phyloP scores from a whole-genome alignment of 2,329 filamentous ascomycete species.

The Xylariaceae sp. region DNA sequence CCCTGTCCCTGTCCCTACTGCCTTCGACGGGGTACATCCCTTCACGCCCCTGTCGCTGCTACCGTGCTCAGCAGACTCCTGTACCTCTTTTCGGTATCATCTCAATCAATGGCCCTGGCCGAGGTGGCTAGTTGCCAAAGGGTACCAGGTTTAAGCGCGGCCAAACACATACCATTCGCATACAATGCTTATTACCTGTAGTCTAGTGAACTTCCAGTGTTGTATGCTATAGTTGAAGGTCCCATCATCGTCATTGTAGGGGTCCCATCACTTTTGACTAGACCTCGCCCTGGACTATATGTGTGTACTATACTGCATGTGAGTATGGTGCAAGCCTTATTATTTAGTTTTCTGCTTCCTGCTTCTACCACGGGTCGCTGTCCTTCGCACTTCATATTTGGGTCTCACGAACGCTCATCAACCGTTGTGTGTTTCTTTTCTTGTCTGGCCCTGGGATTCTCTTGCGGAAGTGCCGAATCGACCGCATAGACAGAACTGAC shows the following conservation, averaged over 20 bases:
- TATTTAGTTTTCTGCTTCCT: slow-evolving; percentile 15
- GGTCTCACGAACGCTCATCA: slow-evolving; percentile 23
- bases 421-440: slow-evolving; percentile 23
- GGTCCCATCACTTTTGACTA: slow-evolving; percentile 16
- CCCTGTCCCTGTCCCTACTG: slow-evolving; percentile 16
- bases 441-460: slow-evolving; percentile 13
- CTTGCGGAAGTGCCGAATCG: slow-evolving; percentile 27
- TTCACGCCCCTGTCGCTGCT: slow-evolving; percentile 3
- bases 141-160: slow-evolving; percentile 20
- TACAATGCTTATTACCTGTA: slow-evolving; percentile 16
- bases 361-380: slow-evolving; percentile 16
- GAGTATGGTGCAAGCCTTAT: slow-evolving; percentile 18
- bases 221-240: slow-evolving; percentile 8
- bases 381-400: slow-evolving; percentile 32
- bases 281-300: slow-evolving; percentile 13
- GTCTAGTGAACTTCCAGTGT: no score
- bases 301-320: slow-evolving; percentile 22
- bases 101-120: slow-evolving; percentile 14
- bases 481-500: slow-evolving; percentile 16
- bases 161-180: slow-evolving; percentile 12
- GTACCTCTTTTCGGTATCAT: slow-evolving; percentile 14
- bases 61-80: neutral
- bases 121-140: no score
- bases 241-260: slow-evolving; percentile 14
- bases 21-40: slow-evolving; percentile 14